Evolutionary conservation across 495 filamentous ascomycete genomes (phyloP), one percentile per base, ranked within the genome.

Genomic region (Thermochaetoides thermophila): DNA sequence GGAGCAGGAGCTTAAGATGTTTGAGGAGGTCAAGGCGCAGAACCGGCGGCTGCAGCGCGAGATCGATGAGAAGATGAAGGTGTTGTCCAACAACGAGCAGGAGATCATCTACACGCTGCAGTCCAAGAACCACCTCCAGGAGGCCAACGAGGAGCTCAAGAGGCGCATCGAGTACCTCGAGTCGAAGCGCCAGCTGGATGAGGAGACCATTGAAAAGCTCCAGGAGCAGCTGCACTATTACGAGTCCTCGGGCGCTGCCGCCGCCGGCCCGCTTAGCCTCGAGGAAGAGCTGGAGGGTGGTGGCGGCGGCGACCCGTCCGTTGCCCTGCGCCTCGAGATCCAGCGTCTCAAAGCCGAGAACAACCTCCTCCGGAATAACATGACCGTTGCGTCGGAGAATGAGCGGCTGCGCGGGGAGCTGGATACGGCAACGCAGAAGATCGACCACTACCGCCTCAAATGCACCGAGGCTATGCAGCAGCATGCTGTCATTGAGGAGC

Each of bases 1-100:
- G 26, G 73, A 83, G 53, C 78, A 73, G 50, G 79, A 84, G 48
- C 76, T 81, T 35, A 64, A 71, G 34, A 55, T 61, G 8, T 61
- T 81, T 11, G 72, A 74, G 27, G 63, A 76, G 33, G 58, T 74
- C 37, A 65, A 50, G 32, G 39, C 74, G 25, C 60, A 70, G 31
- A 68, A 77, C 37, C 45, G 71, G 29, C 69, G 70, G 42, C 63
- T 71, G 28, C 63, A 67, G 7, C 59, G 65, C 27, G 41, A 51
- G 31, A 40, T 67, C 23, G 43, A 49, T 10, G 53, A 57, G 29
- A 55, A 53, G 37, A 37, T 48, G 26, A 38, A 38, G 17, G 35
- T 46, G 45, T 28, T 61, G 38, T 48, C 63, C 25, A 52, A 45
- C 26, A 43, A 51, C 27, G 66, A 69, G 38, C 57, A 59, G 34